Evolutionary conservation across 306 rosid genomes (phyloP).

Genomic region (Delonix regia): DNA sequence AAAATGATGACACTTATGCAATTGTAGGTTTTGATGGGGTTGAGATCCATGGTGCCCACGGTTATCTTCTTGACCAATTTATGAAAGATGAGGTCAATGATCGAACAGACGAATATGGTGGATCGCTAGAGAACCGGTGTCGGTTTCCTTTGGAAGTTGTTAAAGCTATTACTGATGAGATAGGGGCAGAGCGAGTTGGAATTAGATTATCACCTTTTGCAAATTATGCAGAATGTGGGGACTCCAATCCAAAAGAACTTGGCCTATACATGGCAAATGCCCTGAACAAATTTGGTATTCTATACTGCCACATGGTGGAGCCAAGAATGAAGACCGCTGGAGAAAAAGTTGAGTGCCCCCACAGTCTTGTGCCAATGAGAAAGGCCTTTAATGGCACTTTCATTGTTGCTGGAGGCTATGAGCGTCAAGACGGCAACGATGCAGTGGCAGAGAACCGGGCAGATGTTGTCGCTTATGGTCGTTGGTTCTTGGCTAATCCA

Average conservation of each 20-base stretch:
- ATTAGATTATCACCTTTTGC: slow-evolving; percentile 70
- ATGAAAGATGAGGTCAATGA: slow-evolving; percentile 66
- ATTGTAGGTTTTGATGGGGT: slow-evolving; percentile 77
- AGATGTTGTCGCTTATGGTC: slow-evolving; percentile 38
- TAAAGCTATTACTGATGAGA: slow-evolving; percentile 55
- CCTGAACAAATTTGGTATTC: slow-evolving; percentile 50
- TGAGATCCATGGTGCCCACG: slow-evolving; percentile 76
- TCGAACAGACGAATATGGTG: slow-evolving; percentile 71
- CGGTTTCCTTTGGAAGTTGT: slow-evolving; percentile 61
- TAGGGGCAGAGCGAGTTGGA: slow-evolving; percentile 68
- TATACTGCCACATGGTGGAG: slow-evolving; percentile 73
- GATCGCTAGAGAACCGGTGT: slow-evolving; percentile 68
- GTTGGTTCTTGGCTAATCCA: slow-evolving; percentile 63
- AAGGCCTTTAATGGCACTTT: slow-evolving; percentile 67
- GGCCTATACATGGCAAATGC: slow-evolving; percentile 55
- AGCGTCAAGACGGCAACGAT: slow-evolving; percentile 49
- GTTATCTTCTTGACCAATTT: slow-evolving; percentile 71
- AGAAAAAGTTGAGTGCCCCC: slow-evolving; percentile 31
- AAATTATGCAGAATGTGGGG: slow-evolving; percentile 43
- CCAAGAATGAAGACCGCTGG: slow-evolving; percentile 49
- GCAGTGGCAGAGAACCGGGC: slow-evolving; percentile 51
- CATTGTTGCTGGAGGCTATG: slow-evolving; percentile 61
- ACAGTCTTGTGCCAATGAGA: slow-evolving; percentile 58
- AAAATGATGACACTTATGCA: background rate
- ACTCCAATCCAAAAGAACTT: slow-evolving; percentile 57